Conservation (phyloP, 495 filamentous ascomycete genomes). For the Pyrenula massariospora region DNA sequence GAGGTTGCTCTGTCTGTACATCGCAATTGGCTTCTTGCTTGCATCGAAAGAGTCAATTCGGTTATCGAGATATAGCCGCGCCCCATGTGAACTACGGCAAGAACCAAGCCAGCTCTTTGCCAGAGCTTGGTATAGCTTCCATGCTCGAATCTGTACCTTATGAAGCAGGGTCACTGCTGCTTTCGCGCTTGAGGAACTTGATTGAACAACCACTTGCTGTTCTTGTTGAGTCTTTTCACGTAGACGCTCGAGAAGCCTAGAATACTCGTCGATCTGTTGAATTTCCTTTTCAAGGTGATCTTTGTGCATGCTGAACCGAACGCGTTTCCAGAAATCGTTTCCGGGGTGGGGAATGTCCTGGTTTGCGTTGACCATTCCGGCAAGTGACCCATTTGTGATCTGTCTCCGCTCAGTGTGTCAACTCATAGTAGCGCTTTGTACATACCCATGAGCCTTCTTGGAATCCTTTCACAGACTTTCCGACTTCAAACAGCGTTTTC, state of each 20-base stretch:
- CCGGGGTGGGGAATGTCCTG: neutral
- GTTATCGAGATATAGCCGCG: neutral
- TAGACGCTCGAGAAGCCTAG: conserved; percentile 1
- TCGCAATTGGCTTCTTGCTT: too few species aligned
- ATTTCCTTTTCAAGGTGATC: conserved; percentile 3
- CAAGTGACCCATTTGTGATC: neutral
- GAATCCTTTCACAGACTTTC: neutral
- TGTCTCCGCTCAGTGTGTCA: too few species aligned
- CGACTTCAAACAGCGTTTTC: neutral
- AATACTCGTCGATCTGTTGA: neutral
- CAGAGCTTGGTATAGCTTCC: neutral
- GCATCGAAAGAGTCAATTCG: neutral
- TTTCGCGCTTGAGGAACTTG: neutral
- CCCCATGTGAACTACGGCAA: neutral
- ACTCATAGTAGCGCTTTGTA: too few species aligned
- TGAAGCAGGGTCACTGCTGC: neutral
- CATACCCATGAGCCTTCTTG: neutral
- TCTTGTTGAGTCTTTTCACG: neutral
- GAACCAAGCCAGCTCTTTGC: neutral
- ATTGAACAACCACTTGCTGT: neutral
- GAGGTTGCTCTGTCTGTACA: neutral
- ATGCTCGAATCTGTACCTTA: neutral
- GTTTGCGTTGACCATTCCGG: neutral
- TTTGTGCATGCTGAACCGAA: conserved; percentile 2
- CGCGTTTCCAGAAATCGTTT: conserved; percentile 10